Evolutionary conservation across 176 grass and related monocot genomes (phyloP), one percentile per base, ranked within the genome.

Genomic region (Triticum urartu): DNA sequence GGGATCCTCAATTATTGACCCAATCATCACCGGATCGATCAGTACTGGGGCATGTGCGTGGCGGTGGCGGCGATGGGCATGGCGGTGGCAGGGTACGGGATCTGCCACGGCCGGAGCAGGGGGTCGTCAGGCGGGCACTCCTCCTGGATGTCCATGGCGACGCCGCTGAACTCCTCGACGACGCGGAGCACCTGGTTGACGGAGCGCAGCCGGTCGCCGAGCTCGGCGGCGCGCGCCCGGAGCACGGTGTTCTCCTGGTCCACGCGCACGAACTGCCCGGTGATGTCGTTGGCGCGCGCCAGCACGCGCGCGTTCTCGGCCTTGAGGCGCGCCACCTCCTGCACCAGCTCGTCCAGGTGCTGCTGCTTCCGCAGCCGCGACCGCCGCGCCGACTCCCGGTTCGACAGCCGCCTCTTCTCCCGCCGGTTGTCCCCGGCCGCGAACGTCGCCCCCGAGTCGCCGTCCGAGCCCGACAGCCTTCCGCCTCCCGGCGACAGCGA

Each of bases 281-380:
- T 81, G 72, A 98, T 78, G 74, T 81, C 84, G 68, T 78, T 72
- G 7, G 81, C 74, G 80, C 92, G 93, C 32, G 66, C 89, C 32
- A 72, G 69, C 9, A 89, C 79, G 14, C 84, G 90, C n/a, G 81
- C 83, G 67, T 98, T 98, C 36, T 94, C 96, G 15, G 86, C 86
- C 84, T 86, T 91, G 67, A 98, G 91, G 8, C 75, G 88, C 61
- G 93, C 89, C 78, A 39, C 93, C 84, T 94, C 89, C 88, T 87
- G 84, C 59, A 89, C 86, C 70, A 98, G 86, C 78, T 98, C 96
- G 60, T 95, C 93, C 48, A 95, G 72, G 79, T 94, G 96, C 86
- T 94, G 93, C 83, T 98, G 93, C 93, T 98, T 98, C 81, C 93
- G 89, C 86, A 91, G 88, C 83, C 96, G 72, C 67, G 96, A 98